A percentile compares a stretch with the other conserved stretches of the same genome.
Conservation (phyloP, 108 stramenopile species). For the Nitzschia palea region DNA sequence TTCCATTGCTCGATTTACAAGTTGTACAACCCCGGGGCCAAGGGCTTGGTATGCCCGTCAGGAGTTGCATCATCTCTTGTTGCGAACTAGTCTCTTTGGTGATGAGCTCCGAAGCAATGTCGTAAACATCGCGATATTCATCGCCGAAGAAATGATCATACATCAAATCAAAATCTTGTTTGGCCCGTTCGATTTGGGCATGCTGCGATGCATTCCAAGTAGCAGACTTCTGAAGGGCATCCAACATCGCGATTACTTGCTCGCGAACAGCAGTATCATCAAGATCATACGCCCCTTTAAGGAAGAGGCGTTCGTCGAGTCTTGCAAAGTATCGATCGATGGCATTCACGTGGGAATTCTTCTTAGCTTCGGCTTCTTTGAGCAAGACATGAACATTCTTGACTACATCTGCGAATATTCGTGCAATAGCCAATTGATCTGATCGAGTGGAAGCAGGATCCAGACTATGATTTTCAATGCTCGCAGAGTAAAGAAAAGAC, state of each 20-base stretch:
- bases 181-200: slow-evolving; percentile 17
- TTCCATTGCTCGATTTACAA: slow-evolving; percentile 1
- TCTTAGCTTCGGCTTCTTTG: background rate
- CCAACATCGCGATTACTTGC: slow-evolving; percentile 20
- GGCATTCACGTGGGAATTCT: background rate
- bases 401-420: background rate
- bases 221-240: slow-evolving; percentile 3
- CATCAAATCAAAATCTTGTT: slow-evolving; percentile 21
- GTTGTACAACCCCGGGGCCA: slow-evolving; percentile 13
- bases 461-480: background rate
- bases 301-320: slow-evolving; percentile 30
- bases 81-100: background rate
- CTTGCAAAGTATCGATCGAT: slow-evolving; percentile 30
- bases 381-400: background rate
- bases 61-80: background rate
- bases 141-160: slow-evolving; percentile 12
- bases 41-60: slow-evolving; percentile 20
- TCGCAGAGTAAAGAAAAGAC: slow-evolving; percentile 15
- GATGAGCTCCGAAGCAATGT: slow-evolving; percentile 4
- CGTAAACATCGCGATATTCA: background rate
- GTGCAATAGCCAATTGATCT: background rate
- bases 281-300: slow-evolving; percentile 1
- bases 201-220: slow-evolving; percentile 1
- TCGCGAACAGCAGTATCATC: slow-evolving; percentile 6
- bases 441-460: slow-evolving; percentile 11